Evolutionary conservation across 148 eudicot species (phyloP).

Genomic region (Amaranthus cruentus): DNA sequence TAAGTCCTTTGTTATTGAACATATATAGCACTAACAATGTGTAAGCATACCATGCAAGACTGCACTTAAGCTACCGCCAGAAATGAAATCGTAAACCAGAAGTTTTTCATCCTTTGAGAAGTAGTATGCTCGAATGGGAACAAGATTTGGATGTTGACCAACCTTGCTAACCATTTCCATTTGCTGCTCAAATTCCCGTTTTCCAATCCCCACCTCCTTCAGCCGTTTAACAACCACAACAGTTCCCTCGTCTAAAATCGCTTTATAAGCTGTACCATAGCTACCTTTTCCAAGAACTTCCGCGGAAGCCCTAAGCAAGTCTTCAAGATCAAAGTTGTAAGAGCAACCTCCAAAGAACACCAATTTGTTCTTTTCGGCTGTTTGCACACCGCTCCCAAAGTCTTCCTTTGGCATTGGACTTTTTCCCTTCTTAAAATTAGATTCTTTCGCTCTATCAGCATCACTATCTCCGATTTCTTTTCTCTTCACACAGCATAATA

Average conservation of each 20-base stretch:
- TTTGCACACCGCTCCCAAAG: constrained; percentile 95
- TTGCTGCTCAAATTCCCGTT: constrained; percentile 85
- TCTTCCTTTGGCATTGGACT: constrained; percentile 53
- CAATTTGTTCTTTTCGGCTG: constrained; percentile 84
- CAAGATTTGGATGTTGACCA: constrained; percentile 61
- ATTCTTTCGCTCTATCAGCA: constrained; percentile 41
- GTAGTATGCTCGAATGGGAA: constrained; percentile 74
- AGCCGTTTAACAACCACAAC: constrained; percentile 82
- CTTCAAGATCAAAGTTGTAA: constrained; percentile 87
- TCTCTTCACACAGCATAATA: constrained; percentile 56
- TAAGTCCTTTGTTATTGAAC: too few relatives aligned
- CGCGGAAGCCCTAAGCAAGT: constrained; percentile 90
- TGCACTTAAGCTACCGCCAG: constrained; percentile 65
- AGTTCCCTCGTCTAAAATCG: constrained; percentile 71
- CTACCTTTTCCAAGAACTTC: constrained; percentile 97
- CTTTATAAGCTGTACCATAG: constrained; percentile 89
- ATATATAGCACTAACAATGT: too few relatives aligned
- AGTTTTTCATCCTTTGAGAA: constrained; percentile 96
- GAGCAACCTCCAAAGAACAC: constrained; percentile 73
- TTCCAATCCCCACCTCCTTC: constrained; percentile 67
- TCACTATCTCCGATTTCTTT: constrained; percentile 21
- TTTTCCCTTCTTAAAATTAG: constrained; percentile 36
- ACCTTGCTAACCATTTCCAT: constrained; percentile 65
- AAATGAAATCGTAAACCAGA: constrained; percentile 65
- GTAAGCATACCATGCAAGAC: constrained; percentile 67